These are phyloP conservation scores for Ceratocystiopsis brevicomis DNA, from an alignment of 2,329 filamentous ascomycete genomes.

Conservation along the genomic window DNA sequence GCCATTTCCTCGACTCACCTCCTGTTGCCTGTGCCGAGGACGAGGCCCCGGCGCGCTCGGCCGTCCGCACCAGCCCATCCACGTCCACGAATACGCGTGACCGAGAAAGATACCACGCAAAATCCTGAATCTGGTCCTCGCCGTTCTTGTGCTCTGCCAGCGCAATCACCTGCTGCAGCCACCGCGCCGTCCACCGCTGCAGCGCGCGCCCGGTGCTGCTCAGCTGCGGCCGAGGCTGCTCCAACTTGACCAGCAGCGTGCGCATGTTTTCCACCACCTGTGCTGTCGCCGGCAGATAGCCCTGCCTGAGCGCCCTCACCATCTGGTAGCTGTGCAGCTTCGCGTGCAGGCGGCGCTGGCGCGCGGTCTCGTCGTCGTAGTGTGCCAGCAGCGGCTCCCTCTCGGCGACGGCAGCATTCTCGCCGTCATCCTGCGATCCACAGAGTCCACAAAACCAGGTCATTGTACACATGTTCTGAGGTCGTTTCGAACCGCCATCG, in stretches of 20 bases:
- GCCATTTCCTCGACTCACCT: no score
- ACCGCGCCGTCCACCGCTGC: constrained; percentile 51
- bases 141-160: constrained; percentile 66
- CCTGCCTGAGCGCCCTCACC: constrained; percentile 59
- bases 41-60: background rate
- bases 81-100: constrained; percentile 53
- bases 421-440: constrained; percentile 5
- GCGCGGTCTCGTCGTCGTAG: constrained; percentile 61
- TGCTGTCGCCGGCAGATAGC: constrained; percentile 83
- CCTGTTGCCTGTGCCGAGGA: background rate
- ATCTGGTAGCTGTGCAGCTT: constrained; percentile 93
- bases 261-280: constrained; percentile 65
- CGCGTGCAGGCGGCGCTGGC: constrained; percentile 63
- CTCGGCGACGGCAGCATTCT: constrained; percentile 10
- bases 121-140: constrained; percentile 73
- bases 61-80: constrained; percentile 13
- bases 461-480: background rate
- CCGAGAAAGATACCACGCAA: constrained; percentile 68
- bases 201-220: constrained; percentile 61
- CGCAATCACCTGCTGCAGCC: constrained; percentile 65
- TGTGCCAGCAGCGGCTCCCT: constrained; percentile 64
- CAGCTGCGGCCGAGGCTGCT: constrained; percentile 24
- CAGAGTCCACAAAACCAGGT: constrained; percentile 1
- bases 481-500: no score
- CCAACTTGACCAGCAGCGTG: constrained; percentile 45